phyloP scores from a whole-genome alignment of 768 basidiomycete genomes.

The Strobilomyces confusus region DNA sequence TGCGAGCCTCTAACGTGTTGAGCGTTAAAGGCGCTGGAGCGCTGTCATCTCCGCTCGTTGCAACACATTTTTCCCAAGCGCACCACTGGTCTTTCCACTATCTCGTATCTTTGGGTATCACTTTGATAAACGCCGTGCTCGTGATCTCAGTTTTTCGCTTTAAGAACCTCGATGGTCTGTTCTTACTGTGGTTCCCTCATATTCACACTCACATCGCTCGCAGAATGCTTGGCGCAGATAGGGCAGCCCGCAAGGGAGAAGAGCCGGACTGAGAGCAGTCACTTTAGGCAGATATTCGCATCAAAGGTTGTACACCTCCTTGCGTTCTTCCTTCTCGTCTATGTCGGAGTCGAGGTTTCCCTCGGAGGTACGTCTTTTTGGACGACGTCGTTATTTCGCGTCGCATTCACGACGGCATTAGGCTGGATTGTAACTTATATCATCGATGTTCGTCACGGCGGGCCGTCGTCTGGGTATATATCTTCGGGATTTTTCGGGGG shows the following conservation, averaged over 20 bases:
- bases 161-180: constrained; percentile 62
- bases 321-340: constrained; percentile 60
- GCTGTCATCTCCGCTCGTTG: constrained; percentile 63
- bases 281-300: constrained; percentile 49
- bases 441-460: constrained; percentile 43
- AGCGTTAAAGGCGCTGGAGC: constrained; percentile 58
- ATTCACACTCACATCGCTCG: constrained; percentile 23
- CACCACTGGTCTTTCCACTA: constrained; percentile 76
- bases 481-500: constrained; percentile 58
- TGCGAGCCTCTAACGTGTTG: constrained; percentile 2
- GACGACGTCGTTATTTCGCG: not conserved
- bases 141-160: constrained; percentile 60
- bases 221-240: constrained; percentile 48
- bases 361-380: constrained; percentile 32
- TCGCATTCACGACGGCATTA: constrained; percentile 14
- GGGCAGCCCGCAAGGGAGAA: constrained; percentile 45
- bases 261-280: constrained; percentile 32
- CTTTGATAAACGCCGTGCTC: constrained; percentile 49
- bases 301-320: constrained; percentile 56
- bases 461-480: constrained; percentile 45
- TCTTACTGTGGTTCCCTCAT: not conserved
- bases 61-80: constrained; percentile 74
- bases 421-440: constrained; percentile 72
- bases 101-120: constrained; percentile 62
- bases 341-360: constrained; percentile 60